A percentile compares a stretch with the other conserved stretches of the same genome.
Evolutionary conservation across 768 basidiomycete species (phyloP).

Genomic region (Tulasnella sp.): DNA sequence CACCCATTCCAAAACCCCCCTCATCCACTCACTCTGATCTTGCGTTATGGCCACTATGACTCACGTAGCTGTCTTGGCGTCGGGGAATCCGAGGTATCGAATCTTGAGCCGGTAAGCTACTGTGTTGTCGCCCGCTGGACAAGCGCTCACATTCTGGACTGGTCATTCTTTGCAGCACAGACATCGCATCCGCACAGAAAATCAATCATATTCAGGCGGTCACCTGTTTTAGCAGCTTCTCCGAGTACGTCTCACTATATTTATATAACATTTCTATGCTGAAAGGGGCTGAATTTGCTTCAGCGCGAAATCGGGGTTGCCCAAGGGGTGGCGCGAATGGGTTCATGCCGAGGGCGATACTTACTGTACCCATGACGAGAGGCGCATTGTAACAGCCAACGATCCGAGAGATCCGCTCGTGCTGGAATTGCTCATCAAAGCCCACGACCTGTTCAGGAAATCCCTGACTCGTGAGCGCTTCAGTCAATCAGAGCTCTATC

Average conservation of each 20-base stretch:
- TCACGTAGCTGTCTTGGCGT: too few species aligned
- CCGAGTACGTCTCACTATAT: neutral
- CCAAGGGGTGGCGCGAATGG: neutral
- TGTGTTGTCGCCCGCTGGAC: too few species aligned
- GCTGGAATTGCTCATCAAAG: neutral
- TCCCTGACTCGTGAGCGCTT: neutral
- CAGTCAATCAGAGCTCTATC: neutral
- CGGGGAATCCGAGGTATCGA: too few species aligned
- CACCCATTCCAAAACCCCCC: too few species aligned
- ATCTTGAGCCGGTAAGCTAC: too few species aligned
- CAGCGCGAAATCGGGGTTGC: neutral
- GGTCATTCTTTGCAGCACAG: too few species aligned
- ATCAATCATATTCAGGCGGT: neutral
- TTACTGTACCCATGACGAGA: neutral
- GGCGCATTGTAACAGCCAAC: neutral
- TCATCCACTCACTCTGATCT: too few species aligned
- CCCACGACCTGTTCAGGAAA: neutral
- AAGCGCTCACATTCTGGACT: too few species aligned
- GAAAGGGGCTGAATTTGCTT: neutral
- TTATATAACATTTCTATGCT: neutral
- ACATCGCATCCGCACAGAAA: too few species aligned
- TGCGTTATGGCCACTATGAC: too few species aligned
- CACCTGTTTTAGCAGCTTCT: neutral
- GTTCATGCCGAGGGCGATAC: conserved; percentile 7
- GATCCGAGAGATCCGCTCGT: neutral